A percentile compares a stretch with the other conserved stretches of the same genome.
phyloP scores from a whole-genome alignment of 2,329 filamentous ascomycete genomes.

The Monilinia polystroma region DNA sequence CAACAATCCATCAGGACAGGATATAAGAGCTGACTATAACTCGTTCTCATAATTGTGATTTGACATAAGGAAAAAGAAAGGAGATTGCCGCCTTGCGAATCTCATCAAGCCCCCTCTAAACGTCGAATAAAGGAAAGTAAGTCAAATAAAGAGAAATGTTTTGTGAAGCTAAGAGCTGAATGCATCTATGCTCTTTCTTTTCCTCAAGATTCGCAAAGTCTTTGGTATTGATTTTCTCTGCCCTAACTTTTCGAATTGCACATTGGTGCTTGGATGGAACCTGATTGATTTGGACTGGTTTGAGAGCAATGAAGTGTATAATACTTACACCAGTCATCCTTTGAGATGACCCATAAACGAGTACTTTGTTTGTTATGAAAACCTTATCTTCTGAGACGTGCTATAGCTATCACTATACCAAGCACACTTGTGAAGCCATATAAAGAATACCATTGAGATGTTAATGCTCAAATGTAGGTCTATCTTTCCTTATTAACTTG shows the following conservation, averaged over 20 bases:
- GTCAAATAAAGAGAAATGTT: not conserved
- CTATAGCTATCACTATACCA: too few species aligned
- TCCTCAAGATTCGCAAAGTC: not conserved
- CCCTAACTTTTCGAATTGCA: not conserved
- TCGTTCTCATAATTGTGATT: not conserved
- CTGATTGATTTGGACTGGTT: not conserved
- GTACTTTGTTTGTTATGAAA: not conserved
- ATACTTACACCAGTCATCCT: not conserved
- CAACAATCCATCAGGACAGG: not conserved
- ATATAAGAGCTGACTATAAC: not conserved
- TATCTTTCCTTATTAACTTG: not conserved
- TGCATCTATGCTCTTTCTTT: not conserved
- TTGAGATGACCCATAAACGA: not conserved
- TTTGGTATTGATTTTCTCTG: not conserved
- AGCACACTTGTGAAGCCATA: not conserved
- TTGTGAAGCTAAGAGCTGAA: not conserved
- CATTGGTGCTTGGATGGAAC: not conserved
- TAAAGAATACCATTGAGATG: not conserved
- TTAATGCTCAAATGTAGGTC: not conserved
- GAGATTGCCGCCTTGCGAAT: not conserved
- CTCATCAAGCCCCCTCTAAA: not conserved
- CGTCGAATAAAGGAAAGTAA: not conserved
- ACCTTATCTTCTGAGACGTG: not conserved
- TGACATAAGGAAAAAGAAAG: not conserved
- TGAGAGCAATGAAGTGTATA: not conserved